A percentile compares a stretch with the other conserved stretches of the same genome.
Conservation (phyloP, 2,329 filamentous ascomycete species). For the Nakataea oryzae region DNA sequence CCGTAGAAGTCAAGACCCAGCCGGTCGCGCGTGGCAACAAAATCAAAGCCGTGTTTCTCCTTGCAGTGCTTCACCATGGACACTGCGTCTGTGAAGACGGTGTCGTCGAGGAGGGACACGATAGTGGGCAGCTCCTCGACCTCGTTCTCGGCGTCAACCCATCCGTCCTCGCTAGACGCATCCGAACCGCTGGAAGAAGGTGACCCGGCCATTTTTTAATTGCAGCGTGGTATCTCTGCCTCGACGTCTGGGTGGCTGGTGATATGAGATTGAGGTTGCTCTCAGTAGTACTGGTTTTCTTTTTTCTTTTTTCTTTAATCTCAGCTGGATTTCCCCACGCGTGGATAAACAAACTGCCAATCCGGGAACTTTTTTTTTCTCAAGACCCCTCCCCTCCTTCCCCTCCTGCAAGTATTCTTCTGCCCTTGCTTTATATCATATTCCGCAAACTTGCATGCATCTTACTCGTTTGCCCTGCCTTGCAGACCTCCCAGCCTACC, state of each 20-base stretch:
- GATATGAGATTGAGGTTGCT: neutral
- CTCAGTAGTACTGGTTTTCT: neutral
- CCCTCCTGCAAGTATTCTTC: neutral
- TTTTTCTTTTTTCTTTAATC: conserved; percentile 2
- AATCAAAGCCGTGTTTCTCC: conserved; percentile 55
- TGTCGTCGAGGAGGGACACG: conserved; percentile 57
- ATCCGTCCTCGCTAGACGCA: conserved; percentile 23
- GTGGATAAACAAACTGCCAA: neutral
- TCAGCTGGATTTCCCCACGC: conserved; percentile 6
- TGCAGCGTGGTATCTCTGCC: neutral
- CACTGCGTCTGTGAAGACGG: conserved; percentile 51
- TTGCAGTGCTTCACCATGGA: conserved; percentile 62
- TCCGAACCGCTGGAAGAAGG: conserved; percentile 21
- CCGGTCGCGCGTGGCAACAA: conserved; percentile 46
- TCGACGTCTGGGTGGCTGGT: neutral
- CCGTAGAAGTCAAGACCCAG: conserved; percentile 62
- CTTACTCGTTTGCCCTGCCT: neutral
- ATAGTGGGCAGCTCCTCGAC: conserved; percentile 52
- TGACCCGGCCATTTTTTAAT: conserved; percentile 6
- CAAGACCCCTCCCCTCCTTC: neutral
- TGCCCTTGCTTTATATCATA: neutral
- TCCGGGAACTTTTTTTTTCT: neutral
- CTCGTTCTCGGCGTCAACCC: conserved; percentile 28
- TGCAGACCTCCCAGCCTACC: no score
- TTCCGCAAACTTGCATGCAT: neutral